These are phyloP conservation scores for Casuarina glauca DNA, from an alignment of 306 rosid species.

Conservation along the genomic window DNA sequence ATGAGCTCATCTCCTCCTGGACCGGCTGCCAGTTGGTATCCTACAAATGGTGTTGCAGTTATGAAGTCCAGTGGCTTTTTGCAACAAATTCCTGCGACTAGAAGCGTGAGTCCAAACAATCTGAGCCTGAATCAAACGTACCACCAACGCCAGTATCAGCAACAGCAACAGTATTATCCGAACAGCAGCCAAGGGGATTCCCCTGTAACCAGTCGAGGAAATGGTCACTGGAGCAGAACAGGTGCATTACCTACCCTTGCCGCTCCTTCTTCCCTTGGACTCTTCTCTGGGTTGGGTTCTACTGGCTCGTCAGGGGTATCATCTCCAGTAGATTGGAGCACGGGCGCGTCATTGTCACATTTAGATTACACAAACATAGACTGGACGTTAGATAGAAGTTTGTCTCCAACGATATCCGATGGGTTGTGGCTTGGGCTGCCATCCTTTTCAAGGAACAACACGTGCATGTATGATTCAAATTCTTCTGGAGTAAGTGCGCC, in stretches of 20 bases:
- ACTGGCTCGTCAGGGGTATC: constrained; percentile 73
- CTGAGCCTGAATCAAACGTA: constrained; percentile 66
- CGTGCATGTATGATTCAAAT: constrained; percentile 57
- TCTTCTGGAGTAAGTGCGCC: constrained; percentile 57
- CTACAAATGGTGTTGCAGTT: constrained; percentile 50
- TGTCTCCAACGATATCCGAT: constrained; percentile 55
- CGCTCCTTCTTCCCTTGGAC: constrained; percentile 88
- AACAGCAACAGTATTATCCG: constrained; percentile 54
- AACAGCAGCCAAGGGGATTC: constrained; percentile 61
- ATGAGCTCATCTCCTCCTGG: constrained; percentile 86
- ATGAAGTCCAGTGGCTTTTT: constrained; percentile 63
- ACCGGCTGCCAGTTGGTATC: constrained; percentile 62
- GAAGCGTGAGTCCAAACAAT: constrained; percentile 59
- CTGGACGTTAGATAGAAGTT: constrained; percentile 80
- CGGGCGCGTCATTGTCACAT: constrained; percentile 59
- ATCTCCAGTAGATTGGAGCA: constrained; percentile 87
- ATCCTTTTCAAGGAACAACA: constrained; percentile 52
- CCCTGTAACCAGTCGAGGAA: constrained; percentile 56
- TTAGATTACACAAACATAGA: constrained; percentile 80
- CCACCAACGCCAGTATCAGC: constrained; percentile 76
- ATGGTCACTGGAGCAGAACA: constrained; percentile 58
- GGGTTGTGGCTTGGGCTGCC: constrained; percentile 69
- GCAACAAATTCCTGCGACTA: constrained; percentile 55
- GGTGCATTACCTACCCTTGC: constrained; percentile 69
- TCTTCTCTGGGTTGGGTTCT: constrained; percentile 84